phyloP scores from a whole-genome alignment of 192 early-diverging fungal species.

The Rhizoclosmatium globosum region DNA sequence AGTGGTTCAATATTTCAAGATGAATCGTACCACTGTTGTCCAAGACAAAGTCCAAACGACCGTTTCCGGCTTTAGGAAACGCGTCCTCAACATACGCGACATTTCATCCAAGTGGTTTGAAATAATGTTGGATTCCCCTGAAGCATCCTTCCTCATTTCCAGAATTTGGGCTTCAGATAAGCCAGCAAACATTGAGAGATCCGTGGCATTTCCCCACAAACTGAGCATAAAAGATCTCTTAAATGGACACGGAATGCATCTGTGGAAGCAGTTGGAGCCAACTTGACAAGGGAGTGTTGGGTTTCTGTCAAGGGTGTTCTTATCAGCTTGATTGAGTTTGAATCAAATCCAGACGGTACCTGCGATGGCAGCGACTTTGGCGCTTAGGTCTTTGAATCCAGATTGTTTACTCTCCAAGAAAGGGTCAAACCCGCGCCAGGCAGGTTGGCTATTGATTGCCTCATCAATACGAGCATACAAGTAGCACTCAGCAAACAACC shows the following conservation, averaged over 20 bases:
- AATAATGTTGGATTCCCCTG: slow-evolving; percentile 58
- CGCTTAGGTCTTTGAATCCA: slow-evolving; percentile 13
- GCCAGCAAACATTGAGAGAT: slow-evolving; percentile 37
- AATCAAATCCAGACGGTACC: neutral
- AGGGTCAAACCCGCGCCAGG: slow-evolving; percentile 19
- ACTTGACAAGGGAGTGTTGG: neutral
- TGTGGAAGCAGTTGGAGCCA: neutral
- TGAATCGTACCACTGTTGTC: slow-evolving; percentile 34
- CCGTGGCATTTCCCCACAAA: slow-evolving; percentile 39
- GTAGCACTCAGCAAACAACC: slow-evolving; percentile 35
- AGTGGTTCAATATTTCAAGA: neutral
- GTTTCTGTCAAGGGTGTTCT: slow-evolving; percentile 4
- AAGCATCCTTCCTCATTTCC: slow-evolving; percentile 12
- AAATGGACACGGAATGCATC: neutral
- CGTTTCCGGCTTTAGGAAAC: slow-evolving; percentile 2
- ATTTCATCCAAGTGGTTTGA: slow-evolving; percentile 70
- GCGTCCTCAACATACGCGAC: slow-evolving; percentile 10
- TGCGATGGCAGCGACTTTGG: slow-evolving; percentile 9
- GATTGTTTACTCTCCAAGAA: slow-evolving; percentile 5
- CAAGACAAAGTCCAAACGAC: slow-evolving; percentile 33
- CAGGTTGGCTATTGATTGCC: slow-evolving; percentile 9
- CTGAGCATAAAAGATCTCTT: slow-evolving; percentile 21
- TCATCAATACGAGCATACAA: slow-evolving; percentile 26
- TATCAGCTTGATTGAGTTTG: neutral
- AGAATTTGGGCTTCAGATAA: slow-evolving; percentile 4